Evolutionary conservation across 768 basidiomycete genomes (phyloP), one percentile per base, ranked within the genome.

Genomic region (Auricularia heimuer): DNA sequence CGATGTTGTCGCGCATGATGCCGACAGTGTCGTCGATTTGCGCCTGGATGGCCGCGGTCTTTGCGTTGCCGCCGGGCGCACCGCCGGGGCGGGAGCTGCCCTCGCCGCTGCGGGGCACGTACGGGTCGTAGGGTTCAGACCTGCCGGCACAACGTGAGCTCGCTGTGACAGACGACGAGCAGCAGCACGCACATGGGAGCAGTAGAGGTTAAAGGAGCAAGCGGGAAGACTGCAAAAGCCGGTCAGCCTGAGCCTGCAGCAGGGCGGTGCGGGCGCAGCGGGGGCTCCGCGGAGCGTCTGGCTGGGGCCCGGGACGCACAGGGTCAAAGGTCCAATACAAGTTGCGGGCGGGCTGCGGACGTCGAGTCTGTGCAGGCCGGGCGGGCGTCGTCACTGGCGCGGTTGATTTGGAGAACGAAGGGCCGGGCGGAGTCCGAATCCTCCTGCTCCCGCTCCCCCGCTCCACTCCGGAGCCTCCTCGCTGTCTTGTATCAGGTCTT

Each of bases 61-160:
- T 93, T 62, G 88, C 73, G 73, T 87, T 92, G 65, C 72, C 73
- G 39, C 78, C 76, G 67, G 77, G 74, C 36, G 73, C 78, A 51
- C 81, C 77, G 39, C 83, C 75, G 39, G 39, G 39, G 39, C 39
- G 39, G 8, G 39, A 42, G 39, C 87, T 80, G 62, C 85, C 82
- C 65, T 84, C 79, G 75, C 90, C 89, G 75, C 84, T 85, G 71
- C 91, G 88, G 68, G 95, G 94, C 67, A 98, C 83, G 79, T 99
- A 98, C 69, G 96, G 96, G 84, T 98, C 96, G 78, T 98, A 98
- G 74, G 94, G 95, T 80, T 96, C 92, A 74, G 94, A 93, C 94
- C 94, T 96, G 75, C 64, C 34, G 12, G 64, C 62, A 12, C 54
- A 34, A 64, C 63, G 60, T 65, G 62, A 36, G 62, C 4, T 24